Base-by-base conservation (phyloP, 2,329 filamentous ascomycete species). In the Mycosphaerella sp. region DNA sequence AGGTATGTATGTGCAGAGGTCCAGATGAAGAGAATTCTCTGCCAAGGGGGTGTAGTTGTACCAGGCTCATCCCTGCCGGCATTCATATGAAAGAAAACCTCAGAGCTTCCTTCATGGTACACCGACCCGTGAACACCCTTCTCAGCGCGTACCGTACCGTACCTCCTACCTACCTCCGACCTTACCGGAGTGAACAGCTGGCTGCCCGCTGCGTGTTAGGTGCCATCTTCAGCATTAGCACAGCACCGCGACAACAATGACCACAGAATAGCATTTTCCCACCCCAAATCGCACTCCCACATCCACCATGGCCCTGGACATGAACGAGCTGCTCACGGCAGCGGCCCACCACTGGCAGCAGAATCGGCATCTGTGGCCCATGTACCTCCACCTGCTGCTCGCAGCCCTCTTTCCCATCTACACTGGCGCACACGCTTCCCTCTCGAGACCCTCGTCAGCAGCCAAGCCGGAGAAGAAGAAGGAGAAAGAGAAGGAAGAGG, bases 341-440 rank as follows among this genome's bases (percentile, higher is more conserved):
- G 53, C 51, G 8, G 56, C 53, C 26, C 41, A 53, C 21, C 53
- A 59, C 29, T 61, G 56, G 46, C 52, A 62, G 32, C 40, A 59
- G 48, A 59, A 59, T 41, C 60, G 59, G 4, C 76, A 75, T 12
- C 64, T 78, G 21, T 64, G 84, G 29, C 78, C 79, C 11, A 81
- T 80, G 9, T 80, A 84, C 62, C 64, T 76, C 0, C 84, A 86
- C 67, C 73, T 87, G 10, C 72, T 86, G 51, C 66, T 84, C 56
- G 85, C 87, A 29, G 85, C 90, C 11, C 71, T 95, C 12, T 83
- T 87, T 58, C 88, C 90, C 50, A 95, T 96, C 66, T 93, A 87
- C 71, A 78, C 89, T 4, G 88, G 87, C 45, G 83, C 90, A 7
- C 87, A 95, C 70, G 88, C 87, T n/a, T 87, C 91, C 1, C 80